Base-by-base conservation (phyloP, 306 rosid genomes). In the Pyrus betulifolia region DNA sequence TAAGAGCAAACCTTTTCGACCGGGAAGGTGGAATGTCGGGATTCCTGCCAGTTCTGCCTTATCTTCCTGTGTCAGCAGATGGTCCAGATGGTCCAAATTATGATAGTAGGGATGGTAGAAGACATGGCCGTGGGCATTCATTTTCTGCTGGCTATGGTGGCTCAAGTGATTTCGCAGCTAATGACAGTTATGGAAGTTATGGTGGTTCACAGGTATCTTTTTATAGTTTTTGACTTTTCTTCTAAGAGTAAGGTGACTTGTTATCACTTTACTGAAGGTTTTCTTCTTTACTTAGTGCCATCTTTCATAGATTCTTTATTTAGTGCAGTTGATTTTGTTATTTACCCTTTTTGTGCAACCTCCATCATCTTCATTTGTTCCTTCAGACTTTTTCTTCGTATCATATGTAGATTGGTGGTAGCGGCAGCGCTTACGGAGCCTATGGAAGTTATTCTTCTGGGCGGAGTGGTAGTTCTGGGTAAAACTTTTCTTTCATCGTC, bases 1-100 rank as follows among this genome's bases (percentile, higher is more conserved):
- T 96, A 79, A 89, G 97, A 79, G 96, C 99, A 40, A 96, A 96
- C 85, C 55, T 92, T 72, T 96, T 96, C 82, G 98, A 96, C 80
- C 88, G 96, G 85, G 98, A 96, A 82, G 99, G 99, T 78, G 90
- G 93, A 74, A 78, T 89, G 58, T 83, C 95, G 69, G 59, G 93
- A 65, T 71, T 91, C 76, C 87, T 92, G 74, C 99, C 99, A 30
- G 93, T 92, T 83, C 67, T 96, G 81, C 98, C 99, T 44, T 96
- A 92, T 87, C 79, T 89, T 74, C 99, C 99, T 55, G 84, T 89
- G 74, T 75, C 97, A 59, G 84, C 87, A 31, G 98, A 91, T 79
- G 90, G 80, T 58, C 58, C 91, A 38, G 96, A 93, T 79, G 84
- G 89, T 82, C 67, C 86, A 75, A 83, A 72, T 86, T 92, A 91